Base-by-base conservation (phyloP, 768 basidiomycete genomes). In the Peribolospora baueri region DNA sequence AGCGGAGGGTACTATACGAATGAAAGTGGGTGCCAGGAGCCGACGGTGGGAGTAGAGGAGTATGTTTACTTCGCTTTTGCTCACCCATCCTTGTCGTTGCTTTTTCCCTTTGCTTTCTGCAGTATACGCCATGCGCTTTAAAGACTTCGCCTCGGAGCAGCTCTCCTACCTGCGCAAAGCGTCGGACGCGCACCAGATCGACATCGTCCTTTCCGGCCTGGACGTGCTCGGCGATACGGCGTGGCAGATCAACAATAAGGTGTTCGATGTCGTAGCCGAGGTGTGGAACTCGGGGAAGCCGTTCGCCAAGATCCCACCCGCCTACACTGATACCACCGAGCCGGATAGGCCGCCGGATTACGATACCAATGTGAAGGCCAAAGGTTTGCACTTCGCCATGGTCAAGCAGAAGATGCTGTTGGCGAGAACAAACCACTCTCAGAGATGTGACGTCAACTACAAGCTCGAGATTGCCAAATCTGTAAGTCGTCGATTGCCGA, bases 391-490 rank as follows among this genome's bases (percentile, higher is more conserved):
- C 62, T 62, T 78, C 11, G 69, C 71, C 55, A 71, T 76, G 36
- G 70, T 80, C 59, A 79, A 75, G 64, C 60, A 64, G 39, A 76
- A 75, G 64, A 64, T 70, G 7, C 74, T 25, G 25, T 25, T 25
- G 25, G 25, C 25, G 25, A 25, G 80, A 14, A 81, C 77, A 63
- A 85, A 84, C 60, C 90, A 93, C 66, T 84, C 84, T 3, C 84
- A 88, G 48, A 73, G 91, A 47, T 97, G 91, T 66, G 83, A 74
- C 63, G 79, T 88, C 50, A 97, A 95, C 66, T 95, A 95, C 68
- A 91, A 88, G 66, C 79, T 98, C 56, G 91, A 97, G 69, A 91
- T 95, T 62, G 88, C 87, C 7, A 75, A 83, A 52, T 80, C 88
- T 52, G 85, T 87, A 65, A 66, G 80, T 73, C 25, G 25, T 25